Percentiles rank a stretch among this genome's conserved stretches.
Evolutionary conservation across 495 filamentous ascomycete species (phyloP).

Genomic region (Monascus purpureus): DNA sequence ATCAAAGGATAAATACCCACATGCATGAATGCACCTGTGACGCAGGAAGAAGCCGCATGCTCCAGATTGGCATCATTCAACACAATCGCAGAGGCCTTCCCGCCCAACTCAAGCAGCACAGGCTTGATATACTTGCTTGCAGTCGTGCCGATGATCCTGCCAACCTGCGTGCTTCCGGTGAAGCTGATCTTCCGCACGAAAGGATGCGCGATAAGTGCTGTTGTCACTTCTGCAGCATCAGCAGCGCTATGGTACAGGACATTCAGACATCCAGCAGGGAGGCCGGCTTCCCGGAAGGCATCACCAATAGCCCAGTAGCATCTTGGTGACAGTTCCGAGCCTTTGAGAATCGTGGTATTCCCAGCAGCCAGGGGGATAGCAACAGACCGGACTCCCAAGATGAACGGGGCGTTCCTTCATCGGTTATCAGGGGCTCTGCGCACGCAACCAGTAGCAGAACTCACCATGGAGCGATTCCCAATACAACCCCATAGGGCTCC

Average conservation of each 20-base stretch:
- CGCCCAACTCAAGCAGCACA: conserved; percentile 47
- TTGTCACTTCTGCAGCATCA: conserved; percentile 42
- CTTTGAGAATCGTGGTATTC: conserved; percentile 65
- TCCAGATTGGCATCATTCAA: conserved; percentile 45
- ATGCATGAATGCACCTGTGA: conserved; percentile 40
- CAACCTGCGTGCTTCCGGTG: conserved; percentile 44
- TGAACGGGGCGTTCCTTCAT: conserved; percentile 54
- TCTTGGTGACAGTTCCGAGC: conserved; percentile 61
- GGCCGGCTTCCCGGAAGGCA: conserved; percentile 59
- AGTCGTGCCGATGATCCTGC: conserved; percentile 39
- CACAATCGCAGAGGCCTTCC: conserved; percentile 46
- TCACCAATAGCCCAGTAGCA: conserved; percentile 59
- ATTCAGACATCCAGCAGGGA: conserved; percentile 44
- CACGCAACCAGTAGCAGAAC: conserved; percentile 6
- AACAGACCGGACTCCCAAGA: conserved; percentile 51
- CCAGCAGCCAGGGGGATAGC: conserved; percentile 70
- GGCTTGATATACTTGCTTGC: conserved; percentile 45
- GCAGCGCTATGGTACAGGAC: conserved; percentile 36
- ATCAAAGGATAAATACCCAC: conserved; percentile 14
- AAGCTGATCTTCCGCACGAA: conserved; percentile 48
- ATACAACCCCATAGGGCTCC: conserved; percentile 69
- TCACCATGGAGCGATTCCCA: conserved; percentile 78
- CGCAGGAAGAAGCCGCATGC: conserved; percentile 38
- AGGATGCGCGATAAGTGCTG: conserved; percentile 41
- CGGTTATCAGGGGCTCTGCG: no score